A percentile compares a stretch with the other conserved stretches of the same genome.
phyloP scores from a whole-genome alignment of 2,329 filamentous ascomycete genomes.

The Diaporthe sp. region DNA sequence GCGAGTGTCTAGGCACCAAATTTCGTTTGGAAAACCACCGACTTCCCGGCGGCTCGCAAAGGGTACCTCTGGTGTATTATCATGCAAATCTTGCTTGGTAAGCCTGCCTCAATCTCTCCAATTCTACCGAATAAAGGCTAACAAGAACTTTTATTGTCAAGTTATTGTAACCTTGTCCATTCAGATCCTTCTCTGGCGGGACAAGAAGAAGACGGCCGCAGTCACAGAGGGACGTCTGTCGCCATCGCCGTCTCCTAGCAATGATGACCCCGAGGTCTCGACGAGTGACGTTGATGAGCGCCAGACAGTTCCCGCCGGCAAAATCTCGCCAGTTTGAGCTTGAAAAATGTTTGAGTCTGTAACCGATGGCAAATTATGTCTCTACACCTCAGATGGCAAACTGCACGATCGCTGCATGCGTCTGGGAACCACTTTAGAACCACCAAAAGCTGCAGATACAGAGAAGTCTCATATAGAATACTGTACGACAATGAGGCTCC shows the following conservation, averaged over 20 bases:
- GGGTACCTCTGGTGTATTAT: conserved; percentile 53
- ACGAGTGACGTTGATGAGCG: not conserved
- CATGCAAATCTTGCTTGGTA: conserved; percentile 50
- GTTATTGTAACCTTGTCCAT: conserved; percentile 46
- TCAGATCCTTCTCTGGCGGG: conserved; percentile 48
- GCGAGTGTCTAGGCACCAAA: conserved; percentile 48
- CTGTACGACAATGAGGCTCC: no score
- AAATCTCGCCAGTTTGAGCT: not conserved
- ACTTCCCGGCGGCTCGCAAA: conserved; percentile 52
- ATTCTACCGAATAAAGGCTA: not conserved
- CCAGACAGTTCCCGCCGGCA: not conserved
- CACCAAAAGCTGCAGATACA: no score
- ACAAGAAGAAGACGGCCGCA: conserved; percentile 34
- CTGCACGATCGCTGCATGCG: no score
- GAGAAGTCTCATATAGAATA: no score
- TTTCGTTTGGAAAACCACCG: conserved; percentile 56
- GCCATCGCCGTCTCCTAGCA: not conserved
- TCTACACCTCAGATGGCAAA: no score
- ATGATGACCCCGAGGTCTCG: not conserved
- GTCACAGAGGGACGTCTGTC: not conserved
- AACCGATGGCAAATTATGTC: no score
- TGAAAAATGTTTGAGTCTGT: no score
- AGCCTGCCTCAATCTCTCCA: conserved; percentile 33
- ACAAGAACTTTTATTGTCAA: conserved; percentile 13
- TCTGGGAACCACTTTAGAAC: not conserved